Evolutionary conservation across 2,329 filamentous ascomycete genomes (phyloP).

Genomic region (Hypoxylon sp.): DNA sequence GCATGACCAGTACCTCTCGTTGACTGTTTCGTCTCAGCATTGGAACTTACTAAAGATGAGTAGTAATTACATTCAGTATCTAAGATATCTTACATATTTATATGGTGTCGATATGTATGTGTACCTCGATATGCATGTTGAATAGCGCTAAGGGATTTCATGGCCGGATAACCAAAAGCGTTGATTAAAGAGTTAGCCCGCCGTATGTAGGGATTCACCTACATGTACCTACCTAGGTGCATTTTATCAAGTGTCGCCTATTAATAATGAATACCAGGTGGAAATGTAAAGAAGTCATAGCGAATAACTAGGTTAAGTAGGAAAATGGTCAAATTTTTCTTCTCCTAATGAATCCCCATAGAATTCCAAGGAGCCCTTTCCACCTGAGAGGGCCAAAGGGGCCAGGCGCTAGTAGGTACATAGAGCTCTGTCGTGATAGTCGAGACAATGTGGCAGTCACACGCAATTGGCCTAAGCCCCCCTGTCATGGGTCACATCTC

Average conservation of each 20-base stretch:
- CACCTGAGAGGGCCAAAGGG: constrained; percentile 34
- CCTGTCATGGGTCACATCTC: constrained; percentile 43
- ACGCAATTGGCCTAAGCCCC: constrained; percentile 43
- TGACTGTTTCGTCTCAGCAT: constrained; percentile 28
- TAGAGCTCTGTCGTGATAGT: constrained; percentile 42
- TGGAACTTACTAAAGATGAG: constrained; percentile 36
- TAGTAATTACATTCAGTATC: constrained; percentile 15
- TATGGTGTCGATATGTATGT: constrained; percentile 11
- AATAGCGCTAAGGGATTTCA: background rate
- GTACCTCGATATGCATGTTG: background rate
- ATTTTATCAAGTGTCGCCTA: background rate
- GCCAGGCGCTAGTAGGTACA: constrained; percentile 43
- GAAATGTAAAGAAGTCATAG: constrained; percentile 16
- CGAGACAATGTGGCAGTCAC: constrained; percentile 43
- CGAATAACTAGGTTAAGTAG: constrained; percentile 10
- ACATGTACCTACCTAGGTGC: background rate
- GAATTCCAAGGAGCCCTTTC: constrained; percentile 22
- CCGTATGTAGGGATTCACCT: constrained; percentile 22
- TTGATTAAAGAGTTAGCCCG: constrained; percentile 27
- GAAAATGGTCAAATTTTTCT: constrained; percentile 13
- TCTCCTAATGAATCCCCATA: constrained; percentile 18
- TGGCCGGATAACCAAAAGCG: constrained; percentile 18
- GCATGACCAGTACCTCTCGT: constrained; percentile 32
- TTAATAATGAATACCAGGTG: constrained; percentile 21
- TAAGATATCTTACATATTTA: constrained; percentile 1